Evolutionary conservation across 192 early-diverging fungal genomes (phyloP).

Genomic region (Coemansia sp.): DNA sequence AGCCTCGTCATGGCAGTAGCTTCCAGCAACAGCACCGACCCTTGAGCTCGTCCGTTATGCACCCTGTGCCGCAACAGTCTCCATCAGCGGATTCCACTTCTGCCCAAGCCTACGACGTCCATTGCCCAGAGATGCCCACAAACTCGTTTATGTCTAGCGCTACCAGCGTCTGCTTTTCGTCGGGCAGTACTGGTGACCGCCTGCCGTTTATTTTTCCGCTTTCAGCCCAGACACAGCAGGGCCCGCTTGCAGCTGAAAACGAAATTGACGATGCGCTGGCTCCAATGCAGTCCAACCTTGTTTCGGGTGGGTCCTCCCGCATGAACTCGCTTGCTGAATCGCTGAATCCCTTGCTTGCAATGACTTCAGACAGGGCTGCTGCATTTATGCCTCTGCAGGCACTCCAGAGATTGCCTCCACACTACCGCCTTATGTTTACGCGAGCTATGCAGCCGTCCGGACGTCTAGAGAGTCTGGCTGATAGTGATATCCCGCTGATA

Average conservation of each 20-base stretch:
- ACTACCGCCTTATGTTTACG: slow-evolving; percentile 45
- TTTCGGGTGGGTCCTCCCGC: not conserved
- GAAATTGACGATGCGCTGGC: slow-evolving; percentile 2
- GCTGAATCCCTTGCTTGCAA: slow-evolving; percentile 18
- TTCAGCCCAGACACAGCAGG: slow-evolving; percentile 15
- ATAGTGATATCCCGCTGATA: slow-evolving; percentile 22
- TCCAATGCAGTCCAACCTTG: not conserved
- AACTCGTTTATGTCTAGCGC: slow-evolving; percentile 2
- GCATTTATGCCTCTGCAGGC: slow-evolving; percentile 26
- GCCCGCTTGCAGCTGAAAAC: slow-evolving; percentile 5
- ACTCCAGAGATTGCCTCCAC: slow-evolving; percentile 32
- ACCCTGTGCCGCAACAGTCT: slow-evolving; percentile 2
- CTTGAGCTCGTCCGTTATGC: not conserved
- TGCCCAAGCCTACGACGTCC: not conserved
- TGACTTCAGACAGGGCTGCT: slow-evolving; percentile 7
- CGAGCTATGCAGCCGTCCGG: slow-evolving; percentile 34
- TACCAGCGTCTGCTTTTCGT: slow-evolving; percentile 1
- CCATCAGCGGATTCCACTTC: not conserved
- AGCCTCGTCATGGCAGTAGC: not conserved
- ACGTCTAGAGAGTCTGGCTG: slow-evolving; percentile 33
- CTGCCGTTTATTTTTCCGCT: slow-evolving; percentile 24
- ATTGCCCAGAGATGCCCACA: slow-evolving; percentile 9
- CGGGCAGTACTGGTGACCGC: not conserved
- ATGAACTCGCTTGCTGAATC: slow-evolving; percentile 4
- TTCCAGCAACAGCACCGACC: not conserved